Evolutionary conservation across 2,329 filamentous ascomycete species (phyloP), one percentile per base, ranked within the genome.

Genomic region (Nothophoma quercina): DNA sequence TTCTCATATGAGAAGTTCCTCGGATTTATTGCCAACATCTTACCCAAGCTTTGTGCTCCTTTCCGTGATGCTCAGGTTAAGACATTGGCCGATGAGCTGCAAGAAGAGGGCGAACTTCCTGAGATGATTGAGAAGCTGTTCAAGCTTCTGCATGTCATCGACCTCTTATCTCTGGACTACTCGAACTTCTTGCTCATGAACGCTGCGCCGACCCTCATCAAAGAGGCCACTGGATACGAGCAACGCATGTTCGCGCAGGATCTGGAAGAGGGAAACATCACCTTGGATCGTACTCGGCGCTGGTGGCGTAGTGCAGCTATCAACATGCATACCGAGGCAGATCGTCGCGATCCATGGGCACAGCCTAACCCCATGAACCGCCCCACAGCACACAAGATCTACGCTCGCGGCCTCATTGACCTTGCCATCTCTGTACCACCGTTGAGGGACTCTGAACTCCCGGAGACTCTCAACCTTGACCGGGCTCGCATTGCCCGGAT

Each of bases 1-100:
- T 93, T 93, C 70, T 93, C 90, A 0, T 93, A 93, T 60, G 87
- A 89, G 60, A 88, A 86, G 52, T 93, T 93, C 74, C 93, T 93
- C 68, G 78, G 81, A 2, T 89, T 90, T 57, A 90, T 93, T 81
- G 86, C 85, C 1, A 83, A 84, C 2, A 81, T 95, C 38, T 78
- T 95, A 40, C 90, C 90, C 5, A 90, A 90, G 68, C 83, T 95
- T 12, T 93, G 90, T 64, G 90, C 90, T 0, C 90, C 90, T 0
- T 87, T 90, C 67, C 82, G 90, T n/a, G 90, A 95, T 65, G 85
- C 84, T 4, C 86, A 91, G 68, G 88, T 91, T 51, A 88, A 89
- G 68, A 81, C 83, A 2, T 75, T 93, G 16, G 79, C 86, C 1
- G 83, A 88, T 41, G 85, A 87, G 54, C 83, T 85, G 18, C 56